Evolutionary conservation across 2,329 filamentous ascomycete genomes (phyloP), one percentile per base, ranked within the genome.

Genomic region (Drechslerella coelobrocha): DNA sequence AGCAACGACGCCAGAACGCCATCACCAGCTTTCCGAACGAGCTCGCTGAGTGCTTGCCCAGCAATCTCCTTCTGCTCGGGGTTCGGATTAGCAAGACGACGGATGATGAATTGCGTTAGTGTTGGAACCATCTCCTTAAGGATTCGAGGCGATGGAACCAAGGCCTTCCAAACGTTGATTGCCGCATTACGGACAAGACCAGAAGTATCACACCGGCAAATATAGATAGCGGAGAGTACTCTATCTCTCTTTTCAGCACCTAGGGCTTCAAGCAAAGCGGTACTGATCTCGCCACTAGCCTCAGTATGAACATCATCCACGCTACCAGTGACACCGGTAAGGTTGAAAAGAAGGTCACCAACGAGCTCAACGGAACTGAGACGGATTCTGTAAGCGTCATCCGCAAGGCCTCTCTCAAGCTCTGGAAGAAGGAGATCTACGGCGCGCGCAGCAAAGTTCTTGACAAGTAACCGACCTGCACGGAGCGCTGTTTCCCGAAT

Each of bases 61-160:
- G 95, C 94, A 82, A 99, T 99, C 75, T 96, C 89, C 82, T 97
- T 97, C 80, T 99, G 94, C 79, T 99, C 94, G 88, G 96, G 92
- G 77, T 97, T 97, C 48, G 92, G 89, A 78, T 92, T 97, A 72
- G 92, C 94, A 75, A 99, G 85, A 52, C 94, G 90, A 68, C 91
- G 88, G 78, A 99, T 97, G 75, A 99, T 89, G 73, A 99, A 87
- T 78, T 97, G 92, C 4, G 92, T 96, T 71, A 99, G 88, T 0
- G 92, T 97, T 47, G 94, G 93, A 50, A 97, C 89, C 76, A 99
- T 86, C 78, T 99, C 94, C 81, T 96, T 96, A 76, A 99, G 87
- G 12, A 90, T 97, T 75, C 88, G 88, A 29, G 94, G 94, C 69
- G 89, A 93, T 65, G 93, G 90, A 50, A 99, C 94, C 76, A 97